A percentile compares a stretch with the other conserved stretches of the same genome.
Evolutionary conservation across 2,329 filamentous ascomycete genomes (phyloP).

Genomic region (Cladosporium sp.): DNA sequence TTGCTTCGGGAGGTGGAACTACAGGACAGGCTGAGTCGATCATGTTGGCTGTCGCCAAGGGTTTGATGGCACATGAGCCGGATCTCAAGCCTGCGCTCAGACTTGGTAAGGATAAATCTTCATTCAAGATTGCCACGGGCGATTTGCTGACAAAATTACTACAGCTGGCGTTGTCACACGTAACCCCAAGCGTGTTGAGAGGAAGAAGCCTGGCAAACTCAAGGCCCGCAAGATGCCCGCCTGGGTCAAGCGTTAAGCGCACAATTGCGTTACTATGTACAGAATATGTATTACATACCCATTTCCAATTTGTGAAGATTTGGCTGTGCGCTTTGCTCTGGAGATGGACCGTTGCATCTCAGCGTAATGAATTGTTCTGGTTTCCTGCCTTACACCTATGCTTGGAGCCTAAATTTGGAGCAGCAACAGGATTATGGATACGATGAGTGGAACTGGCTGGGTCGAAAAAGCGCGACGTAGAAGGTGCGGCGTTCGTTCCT

Average conservation of each 20-base stretch:
- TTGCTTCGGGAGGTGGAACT: conserved; percentile 79
- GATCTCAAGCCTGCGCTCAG: conserved; percentile 81
- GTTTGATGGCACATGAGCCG: conserved; percentile 85
- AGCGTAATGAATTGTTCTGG: too few relatives aligned
- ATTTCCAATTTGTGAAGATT: conserved; percentile 1
- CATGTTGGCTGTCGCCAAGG: conserved; percentile 83
- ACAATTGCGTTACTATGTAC: conserved; percentile 10
- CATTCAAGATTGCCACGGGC: background rate
- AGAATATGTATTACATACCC: conserved; percentile 13
- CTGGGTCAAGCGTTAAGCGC: conserved; percentile 78
- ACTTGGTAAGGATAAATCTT: conserved; percentile 64
- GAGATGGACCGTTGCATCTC: too few relatives aligned
- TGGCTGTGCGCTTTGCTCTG: background rate
- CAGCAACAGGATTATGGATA: too few relatives aligned
- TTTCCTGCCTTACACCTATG: too few relatives aligned
- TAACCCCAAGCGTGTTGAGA: conserved; percentile 87
- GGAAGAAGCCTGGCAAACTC: conserved; percentile 93
- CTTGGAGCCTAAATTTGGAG: too few relatives aligned
- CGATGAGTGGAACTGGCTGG: too few relatives aligned
- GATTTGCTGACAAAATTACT: conserved; percentile 39
- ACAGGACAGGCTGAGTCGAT: conserved; percentile 96
- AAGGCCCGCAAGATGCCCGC: conserved; percentile 98
- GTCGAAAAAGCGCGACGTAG: too few relatives aligned
- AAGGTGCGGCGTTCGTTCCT: too few relatives aligned
- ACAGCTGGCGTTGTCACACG: conserved; percentile 87